Evolutionary conservation across 768 basidiomycete species (phyloP), one percentile per base, ranked within the genome.

Genomic region (Boletus bicolor): DNA sequence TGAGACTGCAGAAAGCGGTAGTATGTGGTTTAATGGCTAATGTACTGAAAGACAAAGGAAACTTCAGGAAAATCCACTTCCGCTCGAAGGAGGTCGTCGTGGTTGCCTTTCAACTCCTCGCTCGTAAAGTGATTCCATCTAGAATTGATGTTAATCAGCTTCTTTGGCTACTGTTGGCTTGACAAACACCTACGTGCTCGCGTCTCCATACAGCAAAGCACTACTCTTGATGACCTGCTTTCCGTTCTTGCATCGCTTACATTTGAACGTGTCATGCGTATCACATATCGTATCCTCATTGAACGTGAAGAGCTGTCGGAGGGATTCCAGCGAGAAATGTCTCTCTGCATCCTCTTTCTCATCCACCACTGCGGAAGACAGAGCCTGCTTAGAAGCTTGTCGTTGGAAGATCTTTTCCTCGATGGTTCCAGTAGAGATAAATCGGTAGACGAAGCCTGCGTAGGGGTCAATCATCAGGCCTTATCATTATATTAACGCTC

Each of bases 121-220:
- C 97, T 98, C 4, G 91, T 90, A 69, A 93, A 94, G 68, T 99
- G 97, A 70, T 99, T 98, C 97, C 97, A 98, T 28, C 95, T 97
- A 66, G 30, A 46, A 41, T 26, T 1, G 2, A 43, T 17, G 24
- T 30, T 26, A 17, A 3, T 66, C 30, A 66, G 36, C 53, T 37
- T 37, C 36, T 2, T 15, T 30, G 24, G 24, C 4, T 7, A 15
- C 44, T 44, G 43, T 42, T 64, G 57, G 46, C 32, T 49, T 21
- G 30, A 44, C 48, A 26, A 37, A 49, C 7, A 85, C 94, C 57
- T 80, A 94, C 92, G 95, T 91, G 89, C 92, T 95, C 3, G 91
- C 93, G 70, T 99, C 97, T 15, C 97, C 97, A 61, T 98, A 98
- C 15, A 99, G 69, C 64, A 98, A 70, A 0, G 92, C 94, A 2